phyloP scores from a whole-genome alignment of 2,329 filamentous ascomycete genomes.

The Xylariaceae sp. region DNA sequence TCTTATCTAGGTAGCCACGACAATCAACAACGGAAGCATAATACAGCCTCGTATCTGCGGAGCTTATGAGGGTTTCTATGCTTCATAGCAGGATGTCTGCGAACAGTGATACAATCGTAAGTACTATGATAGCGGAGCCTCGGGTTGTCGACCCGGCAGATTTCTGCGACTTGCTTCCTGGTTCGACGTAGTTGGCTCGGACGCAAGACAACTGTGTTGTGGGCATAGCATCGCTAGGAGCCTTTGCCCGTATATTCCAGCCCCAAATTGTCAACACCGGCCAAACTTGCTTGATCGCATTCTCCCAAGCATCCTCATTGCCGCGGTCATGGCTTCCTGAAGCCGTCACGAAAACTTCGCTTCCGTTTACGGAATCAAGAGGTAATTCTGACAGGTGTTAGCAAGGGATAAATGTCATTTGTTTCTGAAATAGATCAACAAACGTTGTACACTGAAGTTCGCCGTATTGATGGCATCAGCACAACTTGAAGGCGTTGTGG shows the following conservation, averaged over 20 bases:
- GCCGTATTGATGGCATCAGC: constrained; percentile 15
- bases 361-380: constrained; percentile 17
- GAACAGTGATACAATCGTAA: neutral
- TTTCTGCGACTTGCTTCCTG: constrained; percentile 3
- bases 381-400: constrained; percentile 16
- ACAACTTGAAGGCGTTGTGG: constrained; percentile 21
- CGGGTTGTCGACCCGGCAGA: neutral
- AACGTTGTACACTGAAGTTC: constrained; percentile 20
- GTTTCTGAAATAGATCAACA: constrained; percentile 1
- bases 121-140: neutral
- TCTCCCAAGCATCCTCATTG: constrained; percentile 11
- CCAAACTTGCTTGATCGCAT: constrained; percentile 15
- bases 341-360: constrained; percentile 22
- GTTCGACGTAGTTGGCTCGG: constrained; percentile 10
- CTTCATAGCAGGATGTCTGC: neutral
- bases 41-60: no score
- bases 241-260: constrained; percentile 22
- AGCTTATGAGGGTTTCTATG: no score
- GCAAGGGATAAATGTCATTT: neutral
- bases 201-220: constrained; percentile 21
- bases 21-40: no score
- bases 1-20: no score
- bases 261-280: constrained; percentile 25
- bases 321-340: constrained; percentile 17
- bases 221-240: constrained; percentile 11